phyloP scores from a whole-genome alignment of 106 monocot species.

The Dendrobium huoshanense region DNA sequence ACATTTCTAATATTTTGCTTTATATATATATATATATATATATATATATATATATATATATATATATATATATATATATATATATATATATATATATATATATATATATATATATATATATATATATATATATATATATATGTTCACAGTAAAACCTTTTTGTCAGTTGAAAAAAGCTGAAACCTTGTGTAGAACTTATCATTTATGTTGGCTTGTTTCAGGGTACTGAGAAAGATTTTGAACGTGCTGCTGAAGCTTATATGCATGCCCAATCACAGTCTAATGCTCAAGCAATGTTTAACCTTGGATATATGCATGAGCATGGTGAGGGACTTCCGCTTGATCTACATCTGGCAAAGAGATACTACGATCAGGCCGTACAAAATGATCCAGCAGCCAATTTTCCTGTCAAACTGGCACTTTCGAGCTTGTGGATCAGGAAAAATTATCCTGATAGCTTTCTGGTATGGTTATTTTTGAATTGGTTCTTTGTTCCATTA shows the following conservation, averaged over 20 bases:
- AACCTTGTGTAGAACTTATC: neutral
- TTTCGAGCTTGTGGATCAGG: constrained; percentile 81
- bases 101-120: neutral
- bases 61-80: neutral
- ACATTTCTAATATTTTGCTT: neutral
- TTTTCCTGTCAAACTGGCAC: constrained; percentile 79
- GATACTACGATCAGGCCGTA: constrained; percentile 89
- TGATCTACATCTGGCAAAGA: constrained; percentile 91
- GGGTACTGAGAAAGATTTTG: constrained; percentile 85
- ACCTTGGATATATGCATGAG: constrained; percentile 98
- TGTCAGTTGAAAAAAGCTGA: neutral
- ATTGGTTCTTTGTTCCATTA: constrained; percentile 3
- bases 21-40: neutral
- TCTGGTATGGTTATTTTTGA: constrained; percentile 47
- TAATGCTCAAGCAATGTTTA: constrained; percentile 97
- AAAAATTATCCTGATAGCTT: constrained; percentile 63
- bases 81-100: neutral
- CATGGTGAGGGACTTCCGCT: constrained; percentile 90
- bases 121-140: neutral
- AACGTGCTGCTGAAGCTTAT: constrained; percentile 93
- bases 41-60: neutral
- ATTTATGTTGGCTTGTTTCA: constrained; percentile 20
- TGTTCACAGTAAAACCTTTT: neutral
- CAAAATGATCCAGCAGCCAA: constrained; percentile 69
- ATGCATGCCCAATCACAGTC: constrained; percentile 78